Evolutionary conservation across 371 early-diverging fungal species (phyloP), one percentile per base, ranked within the genome.

Genomic region (Mortierella sp.): DNA sequence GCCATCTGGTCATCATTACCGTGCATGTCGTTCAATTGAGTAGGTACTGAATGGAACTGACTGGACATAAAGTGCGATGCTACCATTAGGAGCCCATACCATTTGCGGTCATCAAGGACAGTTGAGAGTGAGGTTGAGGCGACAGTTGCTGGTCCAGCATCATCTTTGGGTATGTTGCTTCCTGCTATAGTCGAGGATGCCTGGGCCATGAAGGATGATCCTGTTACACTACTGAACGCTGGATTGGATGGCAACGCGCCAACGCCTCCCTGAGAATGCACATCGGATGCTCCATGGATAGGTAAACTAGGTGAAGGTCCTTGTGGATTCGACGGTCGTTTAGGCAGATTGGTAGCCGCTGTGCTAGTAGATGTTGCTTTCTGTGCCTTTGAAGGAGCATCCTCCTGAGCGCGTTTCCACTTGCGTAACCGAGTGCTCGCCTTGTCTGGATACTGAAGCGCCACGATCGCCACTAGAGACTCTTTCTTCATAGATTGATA

Each of bases 401-500:
- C 65, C 14, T 68, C 65, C 13, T 76, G 69, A n/a, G 61, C 49
- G 13, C 60, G 77, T 27, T 69, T 59, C 69, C 62, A 60, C 50
- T 50, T 60, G 2, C 77, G 69, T 16, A 69, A 31, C 16, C 69
- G 57, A n/a, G 57, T 50, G 27, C 69, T 56, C 14, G 60, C 54
- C 25, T 53, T 68, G 34, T 69, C 69, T 0, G 77, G 77, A 45
- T 76, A 76, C 34, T 76, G 77, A 29, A 76, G 25, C 10, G 77
- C 69, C 10, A 76, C 65, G 28, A 76, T 54, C 0, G 77, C 77
- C 10, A 76, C 77, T 65, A 76, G 64, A 2, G 65, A 44, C 6
- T 76, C 66, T 12, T 60, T 52, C 6, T 69, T 54, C 54, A 76
- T 28, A 1, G 69, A 61, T 13, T 52, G 57, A 52, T 64, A 60